These are phyloP conservation scores for Podospora tetraspora DNA, from an alignment of 495 filamentous ascomycete species.

Conservation along the genomic window DNA sequence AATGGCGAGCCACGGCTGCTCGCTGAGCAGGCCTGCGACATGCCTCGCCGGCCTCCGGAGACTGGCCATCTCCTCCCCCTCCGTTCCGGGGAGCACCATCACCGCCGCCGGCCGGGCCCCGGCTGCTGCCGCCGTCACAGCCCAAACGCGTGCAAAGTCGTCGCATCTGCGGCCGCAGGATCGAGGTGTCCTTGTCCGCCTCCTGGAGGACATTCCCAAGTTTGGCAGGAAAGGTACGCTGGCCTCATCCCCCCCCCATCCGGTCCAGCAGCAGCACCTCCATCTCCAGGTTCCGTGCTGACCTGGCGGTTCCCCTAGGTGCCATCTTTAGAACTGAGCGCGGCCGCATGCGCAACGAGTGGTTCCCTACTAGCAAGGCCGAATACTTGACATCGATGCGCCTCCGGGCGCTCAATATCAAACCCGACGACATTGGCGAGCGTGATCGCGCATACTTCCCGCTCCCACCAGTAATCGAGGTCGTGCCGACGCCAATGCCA, in stretches of 20 bases:
- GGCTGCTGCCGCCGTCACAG: slow-evolving; percentile 4
- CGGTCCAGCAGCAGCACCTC: slow-evolving; percentile 48
- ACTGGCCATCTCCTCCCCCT: slow-evolving; percentile 4
- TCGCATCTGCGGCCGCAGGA: slow-evolving; percentile 21
- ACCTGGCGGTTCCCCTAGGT: slow-evolving; percentile 42
- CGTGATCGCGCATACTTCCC: slow-evolving; percentile 36
- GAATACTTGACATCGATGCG: slow-evolving; percentile 43
- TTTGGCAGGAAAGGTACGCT: neutral
- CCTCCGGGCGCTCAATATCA: slow-evolving; percentile 38
- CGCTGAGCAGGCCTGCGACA: slow-evolving; percentile 18
- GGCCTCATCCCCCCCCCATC: neutral
- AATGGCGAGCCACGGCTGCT: slow-evolving; percentile 20
- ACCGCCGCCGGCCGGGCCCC: slow-evolving; percentile 1
- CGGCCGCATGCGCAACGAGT: slow-evolving; percentile 46
- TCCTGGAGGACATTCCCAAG: neutral
- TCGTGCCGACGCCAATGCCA: neutral
- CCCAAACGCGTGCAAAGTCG: slow-evolving; percentile 30
- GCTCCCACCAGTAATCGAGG: neutral
- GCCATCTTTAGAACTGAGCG: slow-evolving; percentile 41
- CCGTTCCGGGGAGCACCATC: slow-evolving; percentile 15
- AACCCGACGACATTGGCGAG: slow-evolving; percentile 36
- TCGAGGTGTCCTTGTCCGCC: slow-evolving; percentile 34
- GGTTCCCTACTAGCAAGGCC: slow-evolving; percentile 39
- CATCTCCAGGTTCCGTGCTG: slow-evolving; percentile 52
- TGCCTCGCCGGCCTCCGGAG: slow-evolving; percentile 29